Percentiles rank a stretch among this genome's conserved stretches.
phyloP scores from a whole-genome alignment of 202 grass and related monocot species.

The Zizania palustris region DNA sequence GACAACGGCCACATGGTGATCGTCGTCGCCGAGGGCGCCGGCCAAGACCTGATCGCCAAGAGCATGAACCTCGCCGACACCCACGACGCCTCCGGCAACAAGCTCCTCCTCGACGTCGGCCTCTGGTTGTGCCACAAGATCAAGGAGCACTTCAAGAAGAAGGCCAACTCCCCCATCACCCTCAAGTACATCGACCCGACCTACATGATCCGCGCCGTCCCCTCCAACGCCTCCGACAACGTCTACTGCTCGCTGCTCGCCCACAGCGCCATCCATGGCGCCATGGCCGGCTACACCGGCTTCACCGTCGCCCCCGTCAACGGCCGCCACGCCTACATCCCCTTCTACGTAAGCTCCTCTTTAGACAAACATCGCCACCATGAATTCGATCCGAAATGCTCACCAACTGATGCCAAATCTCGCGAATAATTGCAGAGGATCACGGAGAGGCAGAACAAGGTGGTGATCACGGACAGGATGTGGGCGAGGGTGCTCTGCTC shows the following conservation, averaged over 20 bases:
- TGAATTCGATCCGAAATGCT: not conserved
- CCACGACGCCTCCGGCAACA: conserved; percentile 90
- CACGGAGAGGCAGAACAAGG: conserved; percentile 91
- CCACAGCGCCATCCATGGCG: conserved; percentile 89
- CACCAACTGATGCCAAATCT: not conserved
- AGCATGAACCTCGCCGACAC: conserved; percentile 54
- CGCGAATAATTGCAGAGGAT: conserved; percentile 58
- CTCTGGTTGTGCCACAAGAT: conserved; percentile 90
- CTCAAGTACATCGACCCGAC: conserved; percentile 97
- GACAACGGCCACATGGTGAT: conserved; percentile 94
- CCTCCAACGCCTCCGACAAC: conserved; percentile 90
- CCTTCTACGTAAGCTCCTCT: conserved; percentile 62
- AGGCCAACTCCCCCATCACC: conserved; percentile 61
- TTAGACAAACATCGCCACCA: too few relatives aligned
- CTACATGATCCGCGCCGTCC: conserved; percentile 96
- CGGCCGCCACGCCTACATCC: conserved; percentile 91
- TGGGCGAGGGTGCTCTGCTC: conserved; percentile 91
- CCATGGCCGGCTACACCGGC: conserved; percentile 93
- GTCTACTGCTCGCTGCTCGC: conserved; percentile 92
- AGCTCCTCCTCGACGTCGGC: conserved; percentile 74
- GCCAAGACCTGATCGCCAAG: conserved; percentile 79
- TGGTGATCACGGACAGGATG: conserved; percentile 96
- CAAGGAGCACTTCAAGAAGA: conserved; percentile 84
- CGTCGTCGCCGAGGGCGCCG: conserved; percentile 87
- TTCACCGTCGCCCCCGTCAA: conserved; percentile 88